Conservation (phyloP, 73 alveolate species). For the Paramecium octaurelia region DNA sequence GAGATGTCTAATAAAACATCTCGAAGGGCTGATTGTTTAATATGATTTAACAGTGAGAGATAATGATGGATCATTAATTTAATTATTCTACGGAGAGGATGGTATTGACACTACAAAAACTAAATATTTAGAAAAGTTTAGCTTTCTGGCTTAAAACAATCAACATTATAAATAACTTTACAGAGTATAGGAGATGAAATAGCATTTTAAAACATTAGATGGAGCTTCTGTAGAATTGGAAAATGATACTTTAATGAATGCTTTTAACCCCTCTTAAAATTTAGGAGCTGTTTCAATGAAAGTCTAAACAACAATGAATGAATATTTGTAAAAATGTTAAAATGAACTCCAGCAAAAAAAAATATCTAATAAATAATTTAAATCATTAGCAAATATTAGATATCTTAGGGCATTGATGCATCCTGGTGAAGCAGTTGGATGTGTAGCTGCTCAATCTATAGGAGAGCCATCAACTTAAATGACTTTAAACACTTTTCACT, state of each 20-base stretch:
- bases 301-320: constrained; percentile 71
- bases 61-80: constrained; percentile 95
- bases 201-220: constrained; percentile 32
- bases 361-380: constrained; percentile 64
- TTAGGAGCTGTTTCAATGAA: constrained; percentile 86
- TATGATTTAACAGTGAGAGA: constrained; percentile 98
- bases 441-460: constrained; percentile 96
- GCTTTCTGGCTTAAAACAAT: constrained; percentile 87
- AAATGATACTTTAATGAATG: constrained; percentile 83
- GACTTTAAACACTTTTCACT: constrained; percentile 98
- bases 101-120: constrained; percentile 89
- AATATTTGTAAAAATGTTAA: constrained; percentile 68
- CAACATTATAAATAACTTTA: constrained; percentile 64
- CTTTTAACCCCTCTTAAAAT: constrained; percentile 82
- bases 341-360: constrained; percentile 57
- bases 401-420: constrained; percentile 91
- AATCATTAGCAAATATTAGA: constrained; percentile 66
- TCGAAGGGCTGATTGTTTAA: constrained; percentile 88
- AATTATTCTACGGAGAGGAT: constrained; percentile 98
- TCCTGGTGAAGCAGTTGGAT: constrained; percentile 99
- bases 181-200: background rate
- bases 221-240: constrained; percentile 47
- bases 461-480: constrained; percentile 99
- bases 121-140: constrained; percentile 86
- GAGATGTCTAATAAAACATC: constrained; percentile 94